Evolutionary conservation across 306 rosid species (phyloP).

Genomic region (Astragalus glycyphyllos): DNA sequence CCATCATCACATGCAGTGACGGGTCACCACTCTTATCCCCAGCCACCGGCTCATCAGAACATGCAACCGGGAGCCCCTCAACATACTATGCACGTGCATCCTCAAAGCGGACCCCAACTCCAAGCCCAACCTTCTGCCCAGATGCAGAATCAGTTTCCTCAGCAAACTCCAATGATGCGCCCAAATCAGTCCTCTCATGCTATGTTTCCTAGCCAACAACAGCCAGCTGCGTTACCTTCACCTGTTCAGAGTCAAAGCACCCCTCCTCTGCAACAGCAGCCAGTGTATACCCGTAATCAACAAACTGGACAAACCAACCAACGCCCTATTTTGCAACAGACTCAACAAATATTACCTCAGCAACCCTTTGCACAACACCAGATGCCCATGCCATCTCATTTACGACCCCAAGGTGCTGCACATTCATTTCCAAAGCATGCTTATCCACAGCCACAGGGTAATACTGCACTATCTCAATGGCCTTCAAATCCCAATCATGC

Average conservation of each 20-base stretch:
- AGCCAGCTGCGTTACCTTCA: constrained; percentile 60
- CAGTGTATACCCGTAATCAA: constrained; percentile 57
- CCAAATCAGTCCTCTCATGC: constrained; percentile 63
- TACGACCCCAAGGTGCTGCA: constrained; percentile 65
- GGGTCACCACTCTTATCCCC: constrained; percentile 76
- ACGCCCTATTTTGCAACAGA: constrained; percentile 63
- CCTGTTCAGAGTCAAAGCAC: constrained; percentile 66
- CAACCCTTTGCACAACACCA: constrained; percentile 67
- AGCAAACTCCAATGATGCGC: constrained; percentile 61
- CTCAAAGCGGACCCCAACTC: constrained; percentile 61
- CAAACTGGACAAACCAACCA: constrained; percentile 68
- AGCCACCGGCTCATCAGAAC: constrained; percentile 65
- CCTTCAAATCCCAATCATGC: constrained; percentile 61
- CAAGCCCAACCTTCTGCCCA: constrained; percentile 63
- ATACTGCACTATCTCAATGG: constrained; percentile 59
- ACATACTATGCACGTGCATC: constrained; percentile 49
- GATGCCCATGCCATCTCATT: constrained; percentile 55
- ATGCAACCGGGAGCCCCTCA: constrained; percentile 66
- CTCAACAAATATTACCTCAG: constrained; percentile 62
- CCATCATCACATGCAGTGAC: constrained; percentile 65
- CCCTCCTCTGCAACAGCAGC: constrained; percentile 62
- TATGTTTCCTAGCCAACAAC: constrained; percentile 72
- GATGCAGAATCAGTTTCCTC: constrained; percentile 68
- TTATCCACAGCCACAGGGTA: constrained; percentile 58
- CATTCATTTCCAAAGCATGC: constrained; percentile 62